Base-by-base conservation (phyloP, 305 asterid species). In the Nicotiana rustica region DNA sequence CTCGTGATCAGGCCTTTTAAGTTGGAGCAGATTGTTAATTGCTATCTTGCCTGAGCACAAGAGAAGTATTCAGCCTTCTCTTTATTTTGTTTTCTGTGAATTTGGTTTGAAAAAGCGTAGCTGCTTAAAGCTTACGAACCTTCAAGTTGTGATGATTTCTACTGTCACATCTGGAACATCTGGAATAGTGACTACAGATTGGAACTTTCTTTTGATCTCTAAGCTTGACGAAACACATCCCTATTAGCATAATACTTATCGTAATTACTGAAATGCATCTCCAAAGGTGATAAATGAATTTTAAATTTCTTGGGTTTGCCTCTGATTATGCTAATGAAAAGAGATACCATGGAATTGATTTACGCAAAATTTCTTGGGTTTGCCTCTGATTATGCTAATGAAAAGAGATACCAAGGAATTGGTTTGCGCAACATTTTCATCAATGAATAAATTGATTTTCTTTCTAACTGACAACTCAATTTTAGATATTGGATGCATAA, bases 91-190 rank as follows among this genome's bases (percentile, higher is more conserved):
- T 68, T 70, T 31, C 56, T 70, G 52, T 44, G 78, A 38, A 19
- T 70, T 71, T 71, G 60, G 12, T 71, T 71, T 44, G 78, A 44
- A 71, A 29, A 71, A 71, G 19, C 13, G 6, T 7, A 71, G 78
- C 36, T 44, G 36, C 36, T 71, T 44, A 71, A 71, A 44, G 60
- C 60, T 5, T 44, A 44, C 14, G 78, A 12, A 44, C 36, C 60
- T 44, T 71, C 60, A 19, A 70, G 3, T 70, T 70, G 60, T 44
- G 78, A 19, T 70, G 78, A 19, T 44, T 41, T 70, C 77, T 70
- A 70, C 14, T 10, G 78, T 44, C 35, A 25, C 25, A 25, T 25
- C 25, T 25, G 25, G 25, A 25, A 70, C 78, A 70, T 10, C 5
- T n/a, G 55, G 29, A 68, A 18, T 25, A 38, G 77, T 38, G 77